phyloP scores from a whole-genome alignment of 495 filamentous ascomycete genomes.

The Immersiella caudata region DNA sequence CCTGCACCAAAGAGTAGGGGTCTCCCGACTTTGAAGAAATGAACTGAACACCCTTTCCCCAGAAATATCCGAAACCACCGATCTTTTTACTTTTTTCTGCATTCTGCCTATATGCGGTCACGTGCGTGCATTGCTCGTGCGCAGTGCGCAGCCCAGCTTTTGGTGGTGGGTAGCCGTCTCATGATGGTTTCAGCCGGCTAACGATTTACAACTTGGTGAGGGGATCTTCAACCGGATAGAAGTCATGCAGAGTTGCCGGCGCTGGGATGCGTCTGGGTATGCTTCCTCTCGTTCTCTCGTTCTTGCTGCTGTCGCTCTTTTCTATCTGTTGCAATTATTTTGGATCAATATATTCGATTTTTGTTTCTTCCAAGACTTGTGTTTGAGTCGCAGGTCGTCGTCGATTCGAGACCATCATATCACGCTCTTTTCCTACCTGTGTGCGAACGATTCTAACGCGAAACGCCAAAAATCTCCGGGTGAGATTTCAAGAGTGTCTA shows the following conservation, averaged over 20 bases:
- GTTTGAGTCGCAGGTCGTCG: too few relatives aligned
- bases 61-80: neutral
- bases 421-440: too few relatives aligned
- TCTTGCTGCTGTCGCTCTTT: neutral
- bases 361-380: too few relatives aligned
- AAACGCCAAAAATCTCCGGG: neutral
- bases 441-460: neutral
- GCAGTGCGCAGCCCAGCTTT: constrained; percentile 5
- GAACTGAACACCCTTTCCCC: neutral
- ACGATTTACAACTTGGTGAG: constrained; percentile 1
- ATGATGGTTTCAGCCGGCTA: constrained; percentile 23
- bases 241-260: neutral
- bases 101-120: neutral
- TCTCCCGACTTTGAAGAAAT: neutral
- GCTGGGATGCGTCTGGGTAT: neutral
- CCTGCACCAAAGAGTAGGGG: neutral
- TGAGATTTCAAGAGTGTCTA: constrained; percentile 2
- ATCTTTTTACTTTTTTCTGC: neutral
- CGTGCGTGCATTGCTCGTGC: neutral
- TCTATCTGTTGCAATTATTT: neutral
- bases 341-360: neutral
- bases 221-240: neutral
- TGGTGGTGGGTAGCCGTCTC: constrained; percentile 21
- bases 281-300: neutral
- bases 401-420: too few relatives aligned